A percentile compares a stretch with the other conserved stretches of the same genome.
These are phyloP conservation scores for Aphanoascus verrucosus DNA, from an alignment of 2,329 filamentous ascomycete species.

Conservation along the genomic window DNA sequence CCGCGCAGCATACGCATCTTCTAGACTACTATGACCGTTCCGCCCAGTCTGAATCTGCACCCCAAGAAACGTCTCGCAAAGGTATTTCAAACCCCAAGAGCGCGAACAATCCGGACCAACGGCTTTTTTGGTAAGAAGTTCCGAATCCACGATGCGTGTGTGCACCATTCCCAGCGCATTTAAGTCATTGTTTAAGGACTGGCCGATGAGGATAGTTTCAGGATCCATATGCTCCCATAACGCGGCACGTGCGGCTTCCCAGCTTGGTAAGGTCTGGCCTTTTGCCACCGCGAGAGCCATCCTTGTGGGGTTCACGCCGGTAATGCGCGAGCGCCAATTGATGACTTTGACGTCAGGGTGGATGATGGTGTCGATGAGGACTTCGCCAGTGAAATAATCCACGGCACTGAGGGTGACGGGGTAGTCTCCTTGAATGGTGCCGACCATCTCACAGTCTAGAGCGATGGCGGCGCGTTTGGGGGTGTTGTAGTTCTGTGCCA, in stretches of 20 bases:
- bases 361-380: conserved; percentile 38
- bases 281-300: conserved; percentile 25
- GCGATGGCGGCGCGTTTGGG: conserved; percentile 26
- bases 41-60: conserved; percentile 27
- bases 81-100: conserved; percentile 29
- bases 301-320: conserved; percentile 28
- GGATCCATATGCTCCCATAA: conserved; percentile 36
- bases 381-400: conserved; percentile 40
- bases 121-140: conserved; percentile 32
- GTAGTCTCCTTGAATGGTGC: conserved; percentile 1
- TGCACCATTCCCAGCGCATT: conserved; percentile 37
- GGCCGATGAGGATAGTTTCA: conserved; percentile 41
- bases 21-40: conserved; percentile 39
- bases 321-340: conserved; percentile 32
- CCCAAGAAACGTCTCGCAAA: conserved; percentile 29
- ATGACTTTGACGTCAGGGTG: conserved; percentile 26
- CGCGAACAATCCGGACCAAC: conserved; percentile 19
- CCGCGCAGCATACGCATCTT: conserved; percentile 39
- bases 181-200: conserved; percentile 39
- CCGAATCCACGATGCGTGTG: conserved; percentile 36
- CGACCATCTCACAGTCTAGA: conserved; percentile 42
- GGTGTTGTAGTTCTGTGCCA: neutral
- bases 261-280: conserved; percentile 31
- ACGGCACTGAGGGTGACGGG: conserved; percentile 34
- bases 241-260: conserved; percentile 34